phyloP scores from a whole-genome alignment of 495 filamentous ascomycete species.

The Penicillium argentinense region DNA sequence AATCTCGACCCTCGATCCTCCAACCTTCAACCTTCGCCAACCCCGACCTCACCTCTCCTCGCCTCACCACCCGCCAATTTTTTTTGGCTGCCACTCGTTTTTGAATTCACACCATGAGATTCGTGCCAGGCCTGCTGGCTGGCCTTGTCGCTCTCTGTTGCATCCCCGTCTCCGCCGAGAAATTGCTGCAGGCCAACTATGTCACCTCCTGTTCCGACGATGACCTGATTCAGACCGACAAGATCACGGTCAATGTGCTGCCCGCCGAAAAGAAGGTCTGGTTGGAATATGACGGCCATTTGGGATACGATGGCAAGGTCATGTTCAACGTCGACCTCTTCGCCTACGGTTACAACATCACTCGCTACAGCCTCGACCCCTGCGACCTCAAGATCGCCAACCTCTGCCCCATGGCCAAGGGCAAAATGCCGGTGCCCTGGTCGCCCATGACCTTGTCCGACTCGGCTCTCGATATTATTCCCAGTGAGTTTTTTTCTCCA shows the following conservation, averaged over 20 bases:
- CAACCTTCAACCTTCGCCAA: background rate
- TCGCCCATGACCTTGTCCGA: conserved; percentile 4
- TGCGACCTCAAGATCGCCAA: conserved; percentile 63
- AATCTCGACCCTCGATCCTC: conserved; percentile 2
- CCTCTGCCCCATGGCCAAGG: conserved; percentile 68
- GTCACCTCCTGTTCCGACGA: conserved; percentile 66
- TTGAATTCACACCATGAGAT: conserved; percentile 10
- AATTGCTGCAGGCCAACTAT: conserved; percentile 58
- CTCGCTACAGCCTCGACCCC: conserved; percentile 63
- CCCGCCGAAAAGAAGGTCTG: conserved; percentile 62
- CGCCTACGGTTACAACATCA: conserved; percentile 71
- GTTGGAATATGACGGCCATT: conserved; percentile 70
- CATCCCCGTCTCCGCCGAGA: conserved; percentile 39
- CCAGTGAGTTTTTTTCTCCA: conserved; percentile 46
- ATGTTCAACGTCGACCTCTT: conserved; percentile 65
- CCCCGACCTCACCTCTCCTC: background rate
- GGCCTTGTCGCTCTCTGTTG: conserved; percentile 13
- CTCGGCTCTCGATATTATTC: conserved; percentile 61
- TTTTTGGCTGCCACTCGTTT: conserved; percentile 2
- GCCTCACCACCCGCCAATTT: background rate
- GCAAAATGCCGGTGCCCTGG: background rate
- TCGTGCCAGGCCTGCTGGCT: conserved; percentile 14
- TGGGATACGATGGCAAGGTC: conserved; percentile 72
- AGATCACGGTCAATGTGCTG: conserved; percentile 70
- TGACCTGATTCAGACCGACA: conserved; percentile 63